phyloP scores from a whole-genome alignment of 164 flowering plant species.

The Kalanchoe fedtschenkoi region DNA sequence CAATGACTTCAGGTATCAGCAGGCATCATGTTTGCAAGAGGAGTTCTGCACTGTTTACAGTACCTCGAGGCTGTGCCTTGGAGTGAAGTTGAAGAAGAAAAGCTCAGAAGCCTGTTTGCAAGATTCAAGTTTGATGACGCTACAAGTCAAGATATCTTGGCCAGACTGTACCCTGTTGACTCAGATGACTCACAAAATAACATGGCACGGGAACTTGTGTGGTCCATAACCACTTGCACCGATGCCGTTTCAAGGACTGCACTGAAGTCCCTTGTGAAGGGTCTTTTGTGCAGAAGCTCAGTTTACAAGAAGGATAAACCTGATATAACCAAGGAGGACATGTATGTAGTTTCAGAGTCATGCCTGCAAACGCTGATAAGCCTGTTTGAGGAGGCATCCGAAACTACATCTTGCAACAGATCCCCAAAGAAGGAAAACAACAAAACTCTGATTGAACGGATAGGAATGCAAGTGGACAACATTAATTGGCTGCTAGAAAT shows the following conservation, averaged over 20 bases:
- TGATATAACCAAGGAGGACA: constrained; percentile 53
- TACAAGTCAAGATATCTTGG: constrained; percentile 45
- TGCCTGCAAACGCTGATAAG: constrained; percentile 38
- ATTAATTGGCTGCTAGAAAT: constrained; percentile 79
- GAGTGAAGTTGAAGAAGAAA: constrained; percentile 88
- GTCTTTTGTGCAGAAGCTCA: constrained; percentile 69
- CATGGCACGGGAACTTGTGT: constrained; percentile 52
- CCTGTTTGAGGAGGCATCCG: constrained; percentile 48
- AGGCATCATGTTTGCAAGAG: constrained; percentile 56
- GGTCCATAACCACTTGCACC: constrained; percentile 47
- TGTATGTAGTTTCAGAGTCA: constrained; percentile 43
- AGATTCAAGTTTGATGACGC: constrained; percentile 46
- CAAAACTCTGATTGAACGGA: constrained; percentile 50
- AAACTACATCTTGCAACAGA: constrained; percentile 13
- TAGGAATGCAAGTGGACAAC: constrained; percentile 76
- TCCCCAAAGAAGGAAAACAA: constrained; percentile 14
- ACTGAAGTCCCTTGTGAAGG: constrained; percentile 69
- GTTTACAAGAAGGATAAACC: constrained; percentile 57
- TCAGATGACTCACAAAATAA: constrained; percentile 29
- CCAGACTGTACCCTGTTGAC: constrained; percentile 38
- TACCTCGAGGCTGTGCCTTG: constrained; percentile 94
- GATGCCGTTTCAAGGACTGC: constrained; percentile 56
- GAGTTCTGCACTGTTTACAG: constrained; percentile 56
- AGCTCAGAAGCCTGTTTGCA: constrained; percentile 47
- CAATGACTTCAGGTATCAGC: constrained; percentile 48